Conservation (phyloP, 805 yeast genomes). For the Zygotorulaspora danielsina region DNA sequence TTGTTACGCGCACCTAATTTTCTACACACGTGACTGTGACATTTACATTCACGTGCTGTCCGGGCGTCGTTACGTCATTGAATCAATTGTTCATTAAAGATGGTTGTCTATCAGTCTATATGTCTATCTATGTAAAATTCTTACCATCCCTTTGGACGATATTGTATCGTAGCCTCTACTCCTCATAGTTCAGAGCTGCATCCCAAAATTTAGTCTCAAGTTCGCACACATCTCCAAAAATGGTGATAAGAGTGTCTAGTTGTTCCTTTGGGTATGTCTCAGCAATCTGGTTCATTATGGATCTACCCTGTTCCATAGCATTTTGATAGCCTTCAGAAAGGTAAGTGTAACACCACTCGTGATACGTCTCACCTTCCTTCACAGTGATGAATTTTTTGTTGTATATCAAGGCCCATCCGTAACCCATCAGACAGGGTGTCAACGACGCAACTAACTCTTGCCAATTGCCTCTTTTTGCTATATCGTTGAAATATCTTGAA, state of each 20-base stretch:
- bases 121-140: not conserved
- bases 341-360: slow-evolving; percentile 62
- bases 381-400: slow-evolving; percentile 35
- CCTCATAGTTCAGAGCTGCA: slow-evolving; percentile 35
- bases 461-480: slow-evolving; percentile 55
- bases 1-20: no score
- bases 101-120: not conserved
- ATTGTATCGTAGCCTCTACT: no score
- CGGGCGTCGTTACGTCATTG: no score
- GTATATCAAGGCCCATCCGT: slow-evolving; percentile 49
- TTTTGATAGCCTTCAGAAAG: slow-evolving; percentile 51
- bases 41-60: not conserved
- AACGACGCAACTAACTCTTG: slow-evolving; percentile 62
- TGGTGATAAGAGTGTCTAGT: slow-evolving; percentile 48
- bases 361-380: slow-evolving; percentile 24
- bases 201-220: slow-evolving; percentile 72
- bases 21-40: not conserved
- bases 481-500: slow-evolving; percentile 52
- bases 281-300: slow-evolving; percentile 44
- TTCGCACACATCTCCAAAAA: slow-evolving; percentile 54
- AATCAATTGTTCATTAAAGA: no score
- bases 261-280: slow-evolving; percentile 42
- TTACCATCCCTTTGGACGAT: no score
- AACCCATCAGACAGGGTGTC: slow-evolving; percentile 75
- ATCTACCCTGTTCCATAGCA: slow-evolving; percentile 50